Evolutionary conservation across 2,329 filamentous ascomycete species (phyloP), one percentile per base, ranked within the genome.

Genomic region (Cadophora gregata): DNA sequence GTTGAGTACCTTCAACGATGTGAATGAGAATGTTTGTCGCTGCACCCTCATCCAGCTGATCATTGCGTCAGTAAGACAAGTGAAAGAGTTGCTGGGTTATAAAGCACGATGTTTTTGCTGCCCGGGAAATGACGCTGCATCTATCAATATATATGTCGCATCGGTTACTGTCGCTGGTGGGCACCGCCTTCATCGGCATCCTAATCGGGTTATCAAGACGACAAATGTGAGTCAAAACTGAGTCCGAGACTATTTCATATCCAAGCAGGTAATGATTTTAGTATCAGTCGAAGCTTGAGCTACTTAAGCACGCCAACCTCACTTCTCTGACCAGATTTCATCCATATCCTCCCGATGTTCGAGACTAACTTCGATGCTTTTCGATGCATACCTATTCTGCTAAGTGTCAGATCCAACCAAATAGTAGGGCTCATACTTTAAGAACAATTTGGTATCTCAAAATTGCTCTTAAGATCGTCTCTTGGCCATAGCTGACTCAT

Each of bases 331-430:
- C 12, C 10, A n/a, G 12, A 45, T n/a, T 27, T 42, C 56, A 16
- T 59, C 56, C 25, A 59, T 21, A 59, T 6, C 42, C 9, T 67
- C n/a, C n/a, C n/a, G n/a, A n/a, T n/a, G n/a, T 62, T 5, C 27
- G 68, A 5, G 8, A 62, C 2, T 29, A 27, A 16, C 29, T 65
- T n/a, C 59, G 66, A 6, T 4, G 9, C n/a, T 10, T 33, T 33
- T 6, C 31, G 31, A 5, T 33, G 10, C 31, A 33, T 33, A 33
- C 31, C n/a, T 33, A 33, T 33, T 33, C 31, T 33, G 5, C 10
- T 6, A 33, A 33, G 31, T 10, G 10, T 10, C 31, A 19, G 38
- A 16, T 42, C 38, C 14, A 16, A 4, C 3, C 14, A 42, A 3
- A 12, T 19, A 19, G 38, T 42, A 19, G 5, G 38, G 16, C 14